Evolutionary conservation across 2,329 filamentous ascomycete species (phyloP).

Genomic region (Lasiodiplodia gonubiensis): DNA sequence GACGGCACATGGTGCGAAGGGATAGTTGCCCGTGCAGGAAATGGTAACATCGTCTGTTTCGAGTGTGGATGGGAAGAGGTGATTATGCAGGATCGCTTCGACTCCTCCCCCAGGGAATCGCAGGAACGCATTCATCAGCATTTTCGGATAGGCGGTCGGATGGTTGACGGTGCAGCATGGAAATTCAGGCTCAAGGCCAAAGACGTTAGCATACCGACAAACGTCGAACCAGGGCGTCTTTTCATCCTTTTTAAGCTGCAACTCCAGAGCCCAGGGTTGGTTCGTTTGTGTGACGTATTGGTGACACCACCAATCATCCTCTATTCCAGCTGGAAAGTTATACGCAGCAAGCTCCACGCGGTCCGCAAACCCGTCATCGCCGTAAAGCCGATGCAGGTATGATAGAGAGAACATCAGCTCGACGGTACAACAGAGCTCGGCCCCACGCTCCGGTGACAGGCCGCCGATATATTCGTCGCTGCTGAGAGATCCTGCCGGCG

Average conservation of each 20-base stretch:
- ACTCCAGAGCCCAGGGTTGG: conserved; percentile 36
- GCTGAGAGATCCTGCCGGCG: conserved; percentile 51
- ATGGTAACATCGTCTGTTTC: not conserved
- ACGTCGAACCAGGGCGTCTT: conserved; percentile 8
- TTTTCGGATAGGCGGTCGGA: not conserved
- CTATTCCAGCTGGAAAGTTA: conserved; percentile 57
- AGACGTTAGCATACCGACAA: not conserved
- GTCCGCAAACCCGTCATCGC: conserved; percentile 51
- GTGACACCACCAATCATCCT: conserved; percentile 58
- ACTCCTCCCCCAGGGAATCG: not conserved
- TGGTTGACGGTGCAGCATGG: not conserved
- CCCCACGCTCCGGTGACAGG: conserved; percentile 44
- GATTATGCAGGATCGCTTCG: not conserved
- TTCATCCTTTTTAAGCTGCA: not conserved
- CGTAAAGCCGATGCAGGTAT: conserved; percentile 44
- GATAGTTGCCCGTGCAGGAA: not conserved
- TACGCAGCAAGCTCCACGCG: conserved; percentile 54
- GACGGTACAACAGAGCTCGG: conserved; percentile 46
- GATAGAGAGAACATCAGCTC: conserved; percentile 44
- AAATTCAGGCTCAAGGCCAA: conserved; percentile 5
- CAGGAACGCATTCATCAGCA: conserved; percentile 10
- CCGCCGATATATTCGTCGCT: conserved; percentile 51
- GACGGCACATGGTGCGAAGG: not conserved
- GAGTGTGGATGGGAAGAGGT: conserved; percentile 5
- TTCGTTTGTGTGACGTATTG: conserved; percentile 59